Percentiles rank a stretch among this genome's conserved stretches.
Evolutionary conservation across 2,329 filamentous ascomycete species (phyloP).

Genomic region (Xylaria sp.): DNA sequence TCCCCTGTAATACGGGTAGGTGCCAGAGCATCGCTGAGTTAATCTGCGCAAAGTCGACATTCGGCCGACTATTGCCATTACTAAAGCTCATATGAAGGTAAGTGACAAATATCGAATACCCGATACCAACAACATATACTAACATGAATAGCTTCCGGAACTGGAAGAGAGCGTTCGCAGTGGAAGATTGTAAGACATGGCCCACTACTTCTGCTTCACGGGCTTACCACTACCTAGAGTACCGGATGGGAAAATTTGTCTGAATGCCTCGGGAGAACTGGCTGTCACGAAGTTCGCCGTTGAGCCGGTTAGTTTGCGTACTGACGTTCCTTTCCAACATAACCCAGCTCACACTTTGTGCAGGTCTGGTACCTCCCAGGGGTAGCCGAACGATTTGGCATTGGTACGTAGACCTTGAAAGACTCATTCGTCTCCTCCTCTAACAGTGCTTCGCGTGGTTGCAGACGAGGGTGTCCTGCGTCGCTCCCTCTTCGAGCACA

Average conservation of each 20-base stretch:
- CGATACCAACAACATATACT: slow-evolving; percentile 33
- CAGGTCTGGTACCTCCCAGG: slow-evolving; percentile 84
- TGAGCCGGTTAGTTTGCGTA: slow-evolving; percentile 76
- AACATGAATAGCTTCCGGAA: slow-evolving; percentile 74
- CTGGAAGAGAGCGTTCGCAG: slow-evolving; percentile 86
- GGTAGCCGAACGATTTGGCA: slow-evolving; percentile 92
- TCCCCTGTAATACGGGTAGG: not conserved
- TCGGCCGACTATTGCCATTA: slow-evolving; percentile 90
- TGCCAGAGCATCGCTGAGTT: slow-evolving; percentile 13
- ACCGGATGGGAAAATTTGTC: slow-evolving; percentile 87
- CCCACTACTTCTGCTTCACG: not conserved
- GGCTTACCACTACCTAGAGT: slow-evolving; percentile 53
- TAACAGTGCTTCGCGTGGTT: slow-evolving; percentile 21
- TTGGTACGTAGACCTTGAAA: slow-evolving; percentile 63
- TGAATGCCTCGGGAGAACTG: slow-evolving; percentile 87
- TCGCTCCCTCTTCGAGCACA: slow-evolving; percentile 91
- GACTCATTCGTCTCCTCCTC: not conserved
- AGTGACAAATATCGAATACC: not conserved
- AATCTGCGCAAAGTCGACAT: slow-evolving; percentile 71
- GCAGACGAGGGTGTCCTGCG: slow-evolving; percentile 86
- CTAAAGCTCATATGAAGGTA: slow-evolving; percentile 90
- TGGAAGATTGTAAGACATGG: slow-evolving; percentile 71
- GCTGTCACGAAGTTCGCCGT: slow-evolving; percentile 97
- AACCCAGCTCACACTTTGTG: slow-evolving; percentile 21
- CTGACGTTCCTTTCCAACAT: not conserved